A percentile compares a stretch with the other conserved stretches of the same genome.
phyloP scores from a whole-genome alignment of 2,329 filamentous ascomycete genomes.

The Neonectria ditissima region DNA sequence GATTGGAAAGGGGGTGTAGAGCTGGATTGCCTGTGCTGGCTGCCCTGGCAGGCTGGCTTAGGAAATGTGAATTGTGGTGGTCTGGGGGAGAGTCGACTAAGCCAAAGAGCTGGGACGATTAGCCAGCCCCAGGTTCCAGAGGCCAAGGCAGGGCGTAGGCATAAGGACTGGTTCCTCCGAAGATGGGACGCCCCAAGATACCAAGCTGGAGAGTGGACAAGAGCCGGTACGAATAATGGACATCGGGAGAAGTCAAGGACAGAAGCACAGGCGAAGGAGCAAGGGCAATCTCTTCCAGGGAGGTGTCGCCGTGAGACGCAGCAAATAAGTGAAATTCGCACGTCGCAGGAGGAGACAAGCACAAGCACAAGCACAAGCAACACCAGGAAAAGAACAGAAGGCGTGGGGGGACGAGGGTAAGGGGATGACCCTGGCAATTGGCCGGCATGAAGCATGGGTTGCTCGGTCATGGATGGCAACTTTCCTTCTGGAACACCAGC shows the following conservation, averaged over 20 bases:
- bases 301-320: conserved; percentile 2
- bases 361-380: conserved; percentile 19
- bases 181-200: neutral
- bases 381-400: conserved; percentile 27
- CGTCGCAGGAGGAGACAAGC: conserved; percentile 20
- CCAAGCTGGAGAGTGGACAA: conserved; percentile 5
- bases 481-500: conserved; percentile 40
- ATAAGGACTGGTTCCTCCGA: conserved; percentile 2
- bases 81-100: conserved; percentile 21
- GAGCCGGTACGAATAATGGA: conserved; percentile 2
- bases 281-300: conserved; percentile 10
- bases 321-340: conserved; percentile 1
- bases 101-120: conserved; percentile 19
- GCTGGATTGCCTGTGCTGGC: conserved; percentile 17
- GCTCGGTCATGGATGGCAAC: conserved; percentile 23
- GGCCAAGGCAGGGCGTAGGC: conserved; percentile 5
- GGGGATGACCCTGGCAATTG: conserved; percentile 17
- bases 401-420: conserved; percentile 27
- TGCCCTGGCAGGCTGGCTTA: conserved; percentile 6
- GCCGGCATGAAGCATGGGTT: conserved; percentile 30
- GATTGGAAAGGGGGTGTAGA: conserved; percentile 24
- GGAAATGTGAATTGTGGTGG: conserved; percentile 28
- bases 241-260: conserved; percentile 1
- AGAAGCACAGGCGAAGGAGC: neutral
- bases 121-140: conserved; percentile 15